phyloP scores from a whole-genome alignment of 2,329 filamentous ascomycete species.

The Davidsoniella neocaledoniae region DNA sequence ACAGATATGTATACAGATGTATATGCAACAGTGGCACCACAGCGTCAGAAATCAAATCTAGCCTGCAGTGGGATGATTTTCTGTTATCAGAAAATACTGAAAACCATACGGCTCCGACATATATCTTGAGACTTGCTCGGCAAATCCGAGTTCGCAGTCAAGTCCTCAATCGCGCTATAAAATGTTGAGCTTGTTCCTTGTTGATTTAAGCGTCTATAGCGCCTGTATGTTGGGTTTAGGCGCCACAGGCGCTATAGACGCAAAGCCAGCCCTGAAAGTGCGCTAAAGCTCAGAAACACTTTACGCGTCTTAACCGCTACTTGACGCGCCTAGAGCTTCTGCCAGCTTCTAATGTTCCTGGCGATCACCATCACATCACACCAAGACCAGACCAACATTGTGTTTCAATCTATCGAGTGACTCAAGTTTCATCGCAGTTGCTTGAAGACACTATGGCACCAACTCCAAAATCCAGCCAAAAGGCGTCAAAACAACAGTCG shows the following conservation, averaged over 20 bases:
- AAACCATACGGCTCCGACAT: background rate
- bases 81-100: background rate
- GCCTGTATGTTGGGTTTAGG: background rate
- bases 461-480: constrained; percentile 21
- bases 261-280: background rate
- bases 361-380: no score
- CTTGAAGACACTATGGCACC: constrained; percentile 19
- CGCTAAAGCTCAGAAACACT: background rate
- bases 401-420: no score
- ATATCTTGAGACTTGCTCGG: background rate
- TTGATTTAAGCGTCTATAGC: background rate
- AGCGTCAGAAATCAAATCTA: no score
- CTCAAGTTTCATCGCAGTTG: background rate
- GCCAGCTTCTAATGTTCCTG: no score
- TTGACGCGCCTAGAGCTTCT: background rate
- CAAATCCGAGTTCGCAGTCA: background rate
- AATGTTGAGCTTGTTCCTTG: background rate
- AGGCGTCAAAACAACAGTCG: constrained; percentile 54
- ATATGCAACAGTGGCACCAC: no score
- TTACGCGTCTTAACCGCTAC: background rate
- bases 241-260: background rate
- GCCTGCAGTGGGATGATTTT: no score
- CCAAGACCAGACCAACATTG: no score
- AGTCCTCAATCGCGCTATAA: background rate
- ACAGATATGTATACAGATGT: no score